A percentile compares a stretch with the other conserved stretches of the same genome.
Evolutionary conservation across 1,284 basidiomycete genomes (phyloP).

Genomic region (Moniliella sp.): DNA sequence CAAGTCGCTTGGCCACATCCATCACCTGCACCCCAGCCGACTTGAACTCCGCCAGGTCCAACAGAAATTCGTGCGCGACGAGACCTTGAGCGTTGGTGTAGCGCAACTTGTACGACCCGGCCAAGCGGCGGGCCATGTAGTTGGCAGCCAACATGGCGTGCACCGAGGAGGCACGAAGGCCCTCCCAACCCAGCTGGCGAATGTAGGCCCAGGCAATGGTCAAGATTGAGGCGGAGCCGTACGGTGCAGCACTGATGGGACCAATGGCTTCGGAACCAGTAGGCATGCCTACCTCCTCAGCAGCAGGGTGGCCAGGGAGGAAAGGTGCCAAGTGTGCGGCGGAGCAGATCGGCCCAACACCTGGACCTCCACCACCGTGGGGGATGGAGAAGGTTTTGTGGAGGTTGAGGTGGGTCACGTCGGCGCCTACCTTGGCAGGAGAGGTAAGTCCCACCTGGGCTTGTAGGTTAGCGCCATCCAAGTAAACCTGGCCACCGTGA

Average conservation of each 20-base stretch:
- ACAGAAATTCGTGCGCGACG: constrained; percentile 81
- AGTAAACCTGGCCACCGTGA: constrained; percentile 85
- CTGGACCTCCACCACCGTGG: constrained; percentile 89
- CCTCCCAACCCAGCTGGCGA: constrained; percentile 72
- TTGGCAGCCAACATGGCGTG: constrained; percentile 79
- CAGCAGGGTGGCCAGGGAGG: constrained; percentile 69
- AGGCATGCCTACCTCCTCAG: constrained; percentile 49
- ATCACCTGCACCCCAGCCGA: constrained; percentile 66
- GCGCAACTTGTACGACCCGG: constrained; percentile 63
- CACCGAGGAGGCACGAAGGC: constrained; percentile 62
- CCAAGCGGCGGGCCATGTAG: constrained; percentile 75
- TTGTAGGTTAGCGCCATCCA: constrained; percentile 84
- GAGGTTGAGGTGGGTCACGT: constrained; percentile 90
- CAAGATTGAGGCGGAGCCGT: constrained; percentile 78
- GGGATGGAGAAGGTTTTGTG: constrained; percentile 93
- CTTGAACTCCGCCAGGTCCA: constrained; percentile 84
- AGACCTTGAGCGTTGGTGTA: constrained; percentile 73
- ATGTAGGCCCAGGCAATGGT: constrained; percentile 75
- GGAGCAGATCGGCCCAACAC: constrained; percentile 82
- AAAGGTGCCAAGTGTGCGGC: constrained; percentile 79
- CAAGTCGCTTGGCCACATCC: constrained; percentile 85
- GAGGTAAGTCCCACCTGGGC: constrained; percentile 85
- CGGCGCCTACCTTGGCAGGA: constrained; percentile 82
- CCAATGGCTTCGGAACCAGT: constrained; percentile 55
- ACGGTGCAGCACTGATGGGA: constrained; percentile 75